Evolutionary conservation across 345 rosid genomes (phyloP), one percentile per base, ranked within the genome.

Genomic region (Acer campestre): DNA sequence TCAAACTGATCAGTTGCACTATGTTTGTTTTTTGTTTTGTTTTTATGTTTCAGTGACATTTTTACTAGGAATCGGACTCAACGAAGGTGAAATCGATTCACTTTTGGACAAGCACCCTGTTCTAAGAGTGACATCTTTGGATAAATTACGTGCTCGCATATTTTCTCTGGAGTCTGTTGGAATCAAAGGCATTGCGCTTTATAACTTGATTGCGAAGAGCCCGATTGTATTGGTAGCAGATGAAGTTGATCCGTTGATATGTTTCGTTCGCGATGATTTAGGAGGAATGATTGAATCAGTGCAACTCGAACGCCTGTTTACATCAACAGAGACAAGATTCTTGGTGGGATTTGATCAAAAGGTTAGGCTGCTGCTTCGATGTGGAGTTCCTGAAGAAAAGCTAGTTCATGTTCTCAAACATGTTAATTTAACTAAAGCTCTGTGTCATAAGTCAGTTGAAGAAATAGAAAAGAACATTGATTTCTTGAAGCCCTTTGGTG

Each of bases 401-500:
- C 85, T 89, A 63, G 87, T 80, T 71, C 73, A 85, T 56, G 86
- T 94, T 2, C 87, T 94, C 84, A 88, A 88, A 87, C 89, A 91
- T 79, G 84, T 85, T 17, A 91, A 87, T 80, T 48, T 90, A 49
- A 78, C 78, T 4, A 92, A 90, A 84, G 88, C 90, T 17, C 7
- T 92, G 31, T 85, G 87, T 80, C 67, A 82, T 75, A 92, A 87
- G 77, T 85, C 95, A 2, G 75, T 87, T 61, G 86, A 85, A 83
- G 94, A 92, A 64, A 80, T 94, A 71, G 88, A 88, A 67, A 89
- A 90, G 75, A 78, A 80, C 40, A 65, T 90, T 64, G 72, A 72
- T 78, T 94, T 84, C 87, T 81, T 93, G 85, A 82, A 74, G 67
- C 86, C 87, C 61, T 90, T 77, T 81, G 92, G 91, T 80, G 96